These are phyloP conservation scores for Scenedesmus sp. DNA, from an alignment of 163 green algal genomes.

Conservation along the genomic window DNA sequence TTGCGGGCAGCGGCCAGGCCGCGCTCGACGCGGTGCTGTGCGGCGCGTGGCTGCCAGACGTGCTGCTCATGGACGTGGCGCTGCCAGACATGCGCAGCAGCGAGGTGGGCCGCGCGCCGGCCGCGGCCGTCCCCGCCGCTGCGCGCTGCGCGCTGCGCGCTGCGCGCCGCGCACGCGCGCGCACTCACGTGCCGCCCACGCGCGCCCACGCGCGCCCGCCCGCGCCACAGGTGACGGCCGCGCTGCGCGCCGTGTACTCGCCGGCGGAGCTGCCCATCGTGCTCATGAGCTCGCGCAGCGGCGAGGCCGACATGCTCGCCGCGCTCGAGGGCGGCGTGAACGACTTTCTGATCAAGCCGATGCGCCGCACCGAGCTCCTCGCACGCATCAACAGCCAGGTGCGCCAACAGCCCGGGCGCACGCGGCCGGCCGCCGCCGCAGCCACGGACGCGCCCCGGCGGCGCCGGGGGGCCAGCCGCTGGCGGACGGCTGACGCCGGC, in stretches of 20 bases:
- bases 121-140: no score
- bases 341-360: conserved; percentile 40
- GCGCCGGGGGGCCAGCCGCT: no score
- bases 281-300: conserved; percentile 27
- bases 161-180: no score
- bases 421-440: no score
- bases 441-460: no score
- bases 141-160: no score
- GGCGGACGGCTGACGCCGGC: no score
- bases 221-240: neutral
- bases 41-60: conserved; percentile 15
- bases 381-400: conserved; percentile 35
- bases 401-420: no score
- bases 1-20: neutral
- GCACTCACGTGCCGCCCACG: no score
- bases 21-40: conserved; percentile 3
- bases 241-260: neutral
- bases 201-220: neutral
- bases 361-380: conserved; percentile 28
- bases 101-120: no score
- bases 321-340: conserved; percentile 32
- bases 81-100: conserved; percentile 22
- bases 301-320: conserved; percentile 21
- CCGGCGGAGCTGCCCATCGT: conserved; percentile 36
- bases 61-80: conserved; percentile 39